A percentile compares a stretch with the other conserved stretches of the same genome.
These are phyloP conservation scores for Didymosphaeria variabile DNA, from an alignment of 2,329 filamentous ascomycete species.

Conservation along the genomic window DNA sequence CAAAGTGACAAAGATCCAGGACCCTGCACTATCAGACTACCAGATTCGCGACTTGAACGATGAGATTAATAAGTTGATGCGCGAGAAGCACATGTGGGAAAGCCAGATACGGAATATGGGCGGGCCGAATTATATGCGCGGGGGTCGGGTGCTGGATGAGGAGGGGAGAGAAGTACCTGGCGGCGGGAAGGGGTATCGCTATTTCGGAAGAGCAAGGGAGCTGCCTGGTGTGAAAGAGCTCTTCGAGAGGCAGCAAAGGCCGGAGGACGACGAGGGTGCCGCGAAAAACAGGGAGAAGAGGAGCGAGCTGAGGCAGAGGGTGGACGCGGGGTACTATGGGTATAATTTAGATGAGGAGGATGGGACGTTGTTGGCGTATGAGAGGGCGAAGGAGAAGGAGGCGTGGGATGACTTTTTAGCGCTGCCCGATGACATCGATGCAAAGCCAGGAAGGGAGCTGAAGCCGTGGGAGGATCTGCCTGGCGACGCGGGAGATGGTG, in stretches of 20 bases:
- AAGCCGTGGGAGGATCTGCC: constrained; percentile 81
- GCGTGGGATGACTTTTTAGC: constrained; percentile 74
- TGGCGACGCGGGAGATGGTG: constrained; percentile 84
- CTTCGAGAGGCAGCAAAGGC: constrained; percentile 47
- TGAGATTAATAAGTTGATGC: constrained; percentile 99
- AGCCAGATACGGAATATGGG: constrained; percentile 93
- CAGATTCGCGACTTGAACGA: constrained; percentile 98
- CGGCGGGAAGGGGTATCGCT: constrained; percentile 86
- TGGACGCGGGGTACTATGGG: constrained; percentile 95
- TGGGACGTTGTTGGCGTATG: constrained; percentile 79
- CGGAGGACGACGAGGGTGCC: constrained; percentile 58
- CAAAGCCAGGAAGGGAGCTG: constrained; percentile 37
- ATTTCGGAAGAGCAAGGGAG: constrained; percentile 86
- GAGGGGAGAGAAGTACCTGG: constrained; percentile 65
- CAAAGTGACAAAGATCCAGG: constrained; percentile 96
- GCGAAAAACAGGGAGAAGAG: constrained; percentile 73
- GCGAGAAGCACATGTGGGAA: constrained; percentile 99
- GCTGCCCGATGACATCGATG: constrained; percentile 58
- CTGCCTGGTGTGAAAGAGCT: constrained; percentile 95
- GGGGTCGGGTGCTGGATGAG: constrained; percentile 63
- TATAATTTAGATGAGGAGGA: constrained; percentile 95
- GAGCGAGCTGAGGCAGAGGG: constrained; percentile 75
- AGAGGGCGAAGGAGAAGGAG: constrained; percentile 83
- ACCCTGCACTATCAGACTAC: constrained; percentile 88
- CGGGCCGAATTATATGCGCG: constrained; percentile 96